A percentile compares a stretch with the other conserved stretches of the same genome.
Conservation (phyloP, 805 yeast species). For the Metschnikowia gelsemii region DNA sequence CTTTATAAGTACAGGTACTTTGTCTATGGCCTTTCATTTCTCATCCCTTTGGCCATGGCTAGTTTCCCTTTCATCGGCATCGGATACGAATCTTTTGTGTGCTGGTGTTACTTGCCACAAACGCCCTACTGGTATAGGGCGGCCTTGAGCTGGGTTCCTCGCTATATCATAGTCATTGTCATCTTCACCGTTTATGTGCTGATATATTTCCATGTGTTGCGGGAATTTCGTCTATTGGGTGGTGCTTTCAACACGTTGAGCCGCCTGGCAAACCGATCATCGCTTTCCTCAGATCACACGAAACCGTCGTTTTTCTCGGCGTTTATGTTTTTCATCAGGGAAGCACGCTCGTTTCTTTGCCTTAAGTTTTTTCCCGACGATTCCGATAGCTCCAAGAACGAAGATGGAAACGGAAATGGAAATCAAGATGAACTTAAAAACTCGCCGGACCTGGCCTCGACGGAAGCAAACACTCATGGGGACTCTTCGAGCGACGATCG, state of each 20-base stretch:
- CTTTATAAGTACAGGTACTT: conserved; percentile 55
- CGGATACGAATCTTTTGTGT: conserved; percentile 56
- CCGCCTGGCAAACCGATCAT: conserved; percentile 10
- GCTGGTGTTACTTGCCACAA: conserved; percentile 80
- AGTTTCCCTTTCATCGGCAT: conserved; percentile 69
- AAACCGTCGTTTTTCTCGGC: conserved; percentile 33
- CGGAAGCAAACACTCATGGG: conserved; percentile 5
- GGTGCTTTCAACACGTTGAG: conserved; percentile 42
- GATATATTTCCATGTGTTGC: conserved; percentile 69
- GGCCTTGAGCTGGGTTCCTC: conserved; percentile 77
- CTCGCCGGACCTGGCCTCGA: conserved; percentile 1
- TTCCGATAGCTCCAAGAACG: conserved; percentile 1
- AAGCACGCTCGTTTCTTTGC: conserved; percentile 24
- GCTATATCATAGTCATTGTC: conserved; percentile 62
- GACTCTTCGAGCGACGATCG: conserved; percentile 7
- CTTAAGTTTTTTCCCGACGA: conserved; percentile 34
- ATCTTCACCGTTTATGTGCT: conserved; percentile 66
- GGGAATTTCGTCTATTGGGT: conserved; percentile 57
- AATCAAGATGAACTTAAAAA: no score
- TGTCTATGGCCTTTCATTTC: conserved; percentile 57
- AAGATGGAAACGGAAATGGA: no score
- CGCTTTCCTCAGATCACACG: conserved; percentile 1
- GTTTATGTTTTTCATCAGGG: conserved; percentile 27
- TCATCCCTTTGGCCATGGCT: conserved; percentile 68
- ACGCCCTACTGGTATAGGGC: conserved; percentile 71